Base-by-base conservation (phyloP, 345 rosid genomes). In the Barbarea vulgaris region DNA sequence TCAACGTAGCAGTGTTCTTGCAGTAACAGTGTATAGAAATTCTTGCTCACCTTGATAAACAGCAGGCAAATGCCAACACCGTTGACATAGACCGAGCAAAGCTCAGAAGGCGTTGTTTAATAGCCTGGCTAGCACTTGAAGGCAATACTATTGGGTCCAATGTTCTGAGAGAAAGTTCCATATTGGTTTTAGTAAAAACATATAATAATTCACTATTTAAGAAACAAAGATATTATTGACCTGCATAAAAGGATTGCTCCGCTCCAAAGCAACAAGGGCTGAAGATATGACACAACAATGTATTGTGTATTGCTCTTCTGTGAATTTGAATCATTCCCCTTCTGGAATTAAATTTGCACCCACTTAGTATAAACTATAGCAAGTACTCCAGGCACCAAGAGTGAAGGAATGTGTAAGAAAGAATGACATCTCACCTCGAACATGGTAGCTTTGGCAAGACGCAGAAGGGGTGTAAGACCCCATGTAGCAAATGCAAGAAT, bases 201-300 rank as follows among this genome's bases (percentile, higher is more conserved):
- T 31, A 55, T 19, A 6, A 28, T 37, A 30, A 27, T 21, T 47
- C 31, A 57, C 19, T 21, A 37, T 4, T 48, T 48, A 48, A 12
- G 25, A 69, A 44, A 64, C 44, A 36, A 70, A 25, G 22, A 44
- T 18, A 48, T 27, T 28, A 37, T 57, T 17, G 59, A 94, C 98
- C 97, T 83, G 98, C 98, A 91, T 75, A 88, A 73, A 18, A 91
- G 96, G 55, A 79, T 78, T 24, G 88, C 89, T 67, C 96, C 95
- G 30, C 87, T 83, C 94, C 97, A 94, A 66, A 94, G 83, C 77
- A 91, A 80, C 85, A 89, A 78, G n/a, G 97, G 98, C 77, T 87
- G 94, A 76, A 94, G 41, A 83, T 91, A 94, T 34, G 97, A 89
- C 48, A 77, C 84, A 79, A 83, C 66, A 39, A 89, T 74, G 59